phyloP scores from a whole-genome alignment of 768 basidiomycete genomes.

The Myochromella boudieri region DNA sequence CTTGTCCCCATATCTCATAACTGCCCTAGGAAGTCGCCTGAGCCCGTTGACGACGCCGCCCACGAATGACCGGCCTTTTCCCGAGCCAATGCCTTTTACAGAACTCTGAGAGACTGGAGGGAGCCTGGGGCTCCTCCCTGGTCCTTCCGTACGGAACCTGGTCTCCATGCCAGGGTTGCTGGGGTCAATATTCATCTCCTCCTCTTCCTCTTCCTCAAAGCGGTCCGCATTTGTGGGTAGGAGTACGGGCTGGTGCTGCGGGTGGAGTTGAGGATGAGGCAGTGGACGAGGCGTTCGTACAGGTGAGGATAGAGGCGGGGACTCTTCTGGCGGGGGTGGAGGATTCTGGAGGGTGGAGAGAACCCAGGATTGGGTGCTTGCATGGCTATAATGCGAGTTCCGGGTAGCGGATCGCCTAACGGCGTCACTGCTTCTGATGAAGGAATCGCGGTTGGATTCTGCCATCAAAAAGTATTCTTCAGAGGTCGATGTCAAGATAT shows the following conservation, averaged over 20 bases:
- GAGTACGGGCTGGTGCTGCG: slow-evolving; percentile 13
- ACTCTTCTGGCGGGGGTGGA: slow-evolving; percentile 26
- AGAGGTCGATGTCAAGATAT: too few relatives aligned
- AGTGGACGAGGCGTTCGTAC: slow-evolving; percentile 28
- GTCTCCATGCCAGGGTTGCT: slow-evolving; percentile 15
- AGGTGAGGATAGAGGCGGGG: slow-evolving; percentile 18
- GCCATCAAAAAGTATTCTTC: too few relatives aligned
- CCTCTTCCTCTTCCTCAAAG: slow-evolving; percentile 30
- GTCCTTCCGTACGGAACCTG: slow-evolving; percentile 17
- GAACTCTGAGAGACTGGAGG: neutral
- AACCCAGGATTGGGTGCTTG: slow-evolving; percentile 39
- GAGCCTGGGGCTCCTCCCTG: slow-evolving; percentile 9
- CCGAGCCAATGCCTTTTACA: neutral
- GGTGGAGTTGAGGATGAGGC: slow-evolving; percentile 26
- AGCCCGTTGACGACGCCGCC: slow-evolving; percentile 37
- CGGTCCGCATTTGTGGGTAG: slow-evolving; percentile 19
- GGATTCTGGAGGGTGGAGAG: slow-evolving; percentile 32
- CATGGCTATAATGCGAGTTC: slow-evolving; percentile 21
- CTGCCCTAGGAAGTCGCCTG: slow-evolving; percentile 29
- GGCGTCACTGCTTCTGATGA: slow-evolving; percentile 13
- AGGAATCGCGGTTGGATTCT: slow-evolving; percentile 16
- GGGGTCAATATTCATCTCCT: slow-evolving; percentile 27
- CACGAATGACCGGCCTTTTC: slow-evolving; percentile 29
- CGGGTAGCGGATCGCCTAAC: slow-evolving; percentile 19
- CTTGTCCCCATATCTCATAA: slow-evolving; percentile 30